These are phyloP conservation scores for Sequoia sempervirens DNA, from an alignment of 75 land plant species.

Conservation along the genomic window DNA sequence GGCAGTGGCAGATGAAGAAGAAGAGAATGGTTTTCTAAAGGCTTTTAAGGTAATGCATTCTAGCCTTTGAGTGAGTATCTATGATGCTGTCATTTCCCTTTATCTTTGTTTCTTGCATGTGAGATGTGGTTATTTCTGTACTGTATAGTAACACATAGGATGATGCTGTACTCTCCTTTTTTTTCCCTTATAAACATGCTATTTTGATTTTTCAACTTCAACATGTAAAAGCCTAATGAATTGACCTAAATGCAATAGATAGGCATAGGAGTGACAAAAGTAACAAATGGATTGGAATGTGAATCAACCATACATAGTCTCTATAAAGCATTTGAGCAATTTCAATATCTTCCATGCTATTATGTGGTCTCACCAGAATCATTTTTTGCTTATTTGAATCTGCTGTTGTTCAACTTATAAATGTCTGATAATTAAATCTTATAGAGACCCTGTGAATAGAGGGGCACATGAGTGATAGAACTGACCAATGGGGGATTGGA, in stretches of 20 bases:
- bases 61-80: conserved; percentile 1
- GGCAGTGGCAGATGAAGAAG: conserved; percentile 66
- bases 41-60: conserved; percentile 79
- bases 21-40: conserved; percentile 81
- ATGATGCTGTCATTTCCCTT: background rate
- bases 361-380: background rate
- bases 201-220: background rate
- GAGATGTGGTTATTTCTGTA: background rate
- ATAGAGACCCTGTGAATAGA: background rate
- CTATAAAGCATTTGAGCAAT: background rate
- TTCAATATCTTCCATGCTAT: background rate
- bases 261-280: background rate
- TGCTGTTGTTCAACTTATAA: background rate
- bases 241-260: background rate
- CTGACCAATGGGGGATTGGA: background rate
- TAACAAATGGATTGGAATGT: background rate
- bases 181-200: background rate
- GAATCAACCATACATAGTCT: background rate
- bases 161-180: background rate
- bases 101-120: background rate
- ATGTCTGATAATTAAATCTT: background rate
- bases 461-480: background rate
- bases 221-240: background rate
- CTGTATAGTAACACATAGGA: background rate
- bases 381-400: background rate